These are phyloP conservation scores for Penicillium italicum DNA, from an alignment of 2,329 filamentous ascomycete species.

Conservation along the genomic window DNA sequence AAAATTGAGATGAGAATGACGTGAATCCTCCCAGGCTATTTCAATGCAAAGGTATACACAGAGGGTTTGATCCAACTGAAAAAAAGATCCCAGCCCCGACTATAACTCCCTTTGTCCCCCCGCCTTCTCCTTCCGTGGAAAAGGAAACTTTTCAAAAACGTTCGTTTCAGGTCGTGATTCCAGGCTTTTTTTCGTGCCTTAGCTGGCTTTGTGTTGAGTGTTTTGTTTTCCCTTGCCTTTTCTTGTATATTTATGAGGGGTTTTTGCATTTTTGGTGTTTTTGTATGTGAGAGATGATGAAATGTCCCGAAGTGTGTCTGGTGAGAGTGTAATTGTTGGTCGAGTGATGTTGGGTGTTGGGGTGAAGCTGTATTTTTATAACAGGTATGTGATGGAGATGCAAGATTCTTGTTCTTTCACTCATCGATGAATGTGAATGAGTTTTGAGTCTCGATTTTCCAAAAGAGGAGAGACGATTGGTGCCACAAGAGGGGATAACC, in stretches of 20 bases:
- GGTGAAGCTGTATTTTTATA: not conserved
- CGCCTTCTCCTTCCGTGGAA: not conserved
- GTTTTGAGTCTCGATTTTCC: not conserved
- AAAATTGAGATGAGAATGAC: slow-evolving; percentile 14
- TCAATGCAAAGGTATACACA: slow-evolving; percentile 20
- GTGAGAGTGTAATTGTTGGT: not conserved
- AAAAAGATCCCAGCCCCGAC: not conserved
- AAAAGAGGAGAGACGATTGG: not conserved
- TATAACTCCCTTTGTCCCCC: slow-evolving; percentile 6
- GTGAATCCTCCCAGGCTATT: slow-evolving; percentile 15
- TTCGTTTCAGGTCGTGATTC: slow-evolving; percentile 7
- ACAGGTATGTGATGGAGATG: not conserved
- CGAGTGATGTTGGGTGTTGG: not conserved
- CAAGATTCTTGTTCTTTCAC: not conserved
- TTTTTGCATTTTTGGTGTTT: not conserved
- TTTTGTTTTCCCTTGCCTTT: not conserved
- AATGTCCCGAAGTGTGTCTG: not conserved
- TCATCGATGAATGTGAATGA: not conserved
- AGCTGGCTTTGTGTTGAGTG: not conserved
- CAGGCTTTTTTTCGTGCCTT: not conserved
- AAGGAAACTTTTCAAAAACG: slow-evolving; percentile 1
- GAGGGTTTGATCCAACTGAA: slow-evolving; percentile 4
- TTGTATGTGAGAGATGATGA: not conserved
- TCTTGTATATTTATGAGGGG: not conserved
- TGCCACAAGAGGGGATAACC: not conserved